A percentile compares a stretch with the other conserved stretches of the same genome.
These are phyloP conservation scores for Collybiopsis luxurians DNA, from an alignment of 768 basidiomycete species.

Conservation along the genomic window DNA sequence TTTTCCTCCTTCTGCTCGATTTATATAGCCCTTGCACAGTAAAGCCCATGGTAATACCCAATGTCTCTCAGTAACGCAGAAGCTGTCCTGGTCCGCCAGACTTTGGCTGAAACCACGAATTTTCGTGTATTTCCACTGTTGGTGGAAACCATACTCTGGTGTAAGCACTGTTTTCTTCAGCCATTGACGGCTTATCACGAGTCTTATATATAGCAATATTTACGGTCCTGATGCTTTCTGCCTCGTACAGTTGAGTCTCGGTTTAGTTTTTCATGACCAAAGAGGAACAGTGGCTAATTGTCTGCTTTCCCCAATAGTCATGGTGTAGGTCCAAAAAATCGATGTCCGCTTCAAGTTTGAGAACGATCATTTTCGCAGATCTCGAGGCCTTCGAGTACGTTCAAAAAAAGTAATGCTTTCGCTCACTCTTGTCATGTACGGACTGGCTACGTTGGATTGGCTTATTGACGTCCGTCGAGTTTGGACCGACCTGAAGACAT, in stretches of 20 bases:
- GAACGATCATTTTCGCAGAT: not conserved
- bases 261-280: no score
- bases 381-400: slow-evolving; percentile 3
- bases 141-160: slow-evolving; percentile 6
- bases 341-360: no score
- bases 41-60: not conserved
- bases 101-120: slow-evolving; percentile 3
- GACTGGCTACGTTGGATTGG: slow-evolving; percentile 10
- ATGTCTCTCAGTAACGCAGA: not conserved
- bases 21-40: no score
- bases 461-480: slow-evolving; percentile 8
- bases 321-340: no score
- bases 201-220: not conserved
- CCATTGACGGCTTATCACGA: not conserved
- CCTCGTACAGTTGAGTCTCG: no score
- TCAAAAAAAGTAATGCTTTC: slow-evolving; percentile 9
- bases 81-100: not conserved
- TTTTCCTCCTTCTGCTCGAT: no score
- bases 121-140: slow-evolving; percentile 9
- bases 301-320: no score
- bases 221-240: not conserved
- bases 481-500: slow-evolving; percentile 8
- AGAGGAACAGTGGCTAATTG: no score
- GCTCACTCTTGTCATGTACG: slow-evolving; percentile 6
- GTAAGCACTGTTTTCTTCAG: no score